Evolutionary conservation across 768 basidiomycete genomes (phyloP).

Genomic region (Porpolomopsis calyptriformis): DNA sequence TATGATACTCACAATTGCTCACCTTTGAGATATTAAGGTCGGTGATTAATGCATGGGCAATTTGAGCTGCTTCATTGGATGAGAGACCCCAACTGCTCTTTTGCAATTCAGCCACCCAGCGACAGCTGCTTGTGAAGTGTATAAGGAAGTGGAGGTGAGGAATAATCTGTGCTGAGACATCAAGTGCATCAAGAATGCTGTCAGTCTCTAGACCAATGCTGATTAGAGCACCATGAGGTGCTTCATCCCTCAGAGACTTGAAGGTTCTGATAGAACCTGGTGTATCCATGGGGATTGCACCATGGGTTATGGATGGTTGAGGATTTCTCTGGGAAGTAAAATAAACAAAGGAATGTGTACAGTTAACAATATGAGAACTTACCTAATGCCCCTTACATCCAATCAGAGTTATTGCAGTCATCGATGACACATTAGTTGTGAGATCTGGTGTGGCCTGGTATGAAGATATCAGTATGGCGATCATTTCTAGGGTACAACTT

Average conservation of each 20-base stretch:
- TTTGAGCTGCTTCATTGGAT: not conserved
- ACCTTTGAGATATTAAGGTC: not conserved
- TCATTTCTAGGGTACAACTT: not conserved
- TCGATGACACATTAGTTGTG: not conserved
- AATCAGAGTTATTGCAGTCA: not conserved
- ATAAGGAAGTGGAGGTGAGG: not conserved
- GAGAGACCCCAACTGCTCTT: not conserved
- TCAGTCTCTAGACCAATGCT: slow-evolving; percentile 2
- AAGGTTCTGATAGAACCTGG: not conserved
- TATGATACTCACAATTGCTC: not conserved
- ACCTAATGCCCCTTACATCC: not conserved
- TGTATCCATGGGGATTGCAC: not conserved
- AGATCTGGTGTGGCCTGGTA: not conserved
- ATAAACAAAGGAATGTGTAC: not conserved
- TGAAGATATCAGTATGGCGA: not conserved
- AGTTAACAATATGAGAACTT: not conserved
- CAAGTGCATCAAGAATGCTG: not conserved
- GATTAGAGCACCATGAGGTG: not conserved
- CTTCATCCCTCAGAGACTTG: not conserved
- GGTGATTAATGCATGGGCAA: not conserved
- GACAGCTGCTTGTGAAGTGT: not conserved
- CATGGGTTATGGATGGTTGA: not conserved
- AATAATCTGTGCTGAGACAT: not conserved
- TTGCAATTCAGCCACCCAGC: slow-evolving; percentile 1
- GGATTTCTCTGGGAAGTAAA: not conserved